Base-by-base conservation (phyloP, 495 filamentous ascomycete species). In the Neurospora sp. region DNA sequence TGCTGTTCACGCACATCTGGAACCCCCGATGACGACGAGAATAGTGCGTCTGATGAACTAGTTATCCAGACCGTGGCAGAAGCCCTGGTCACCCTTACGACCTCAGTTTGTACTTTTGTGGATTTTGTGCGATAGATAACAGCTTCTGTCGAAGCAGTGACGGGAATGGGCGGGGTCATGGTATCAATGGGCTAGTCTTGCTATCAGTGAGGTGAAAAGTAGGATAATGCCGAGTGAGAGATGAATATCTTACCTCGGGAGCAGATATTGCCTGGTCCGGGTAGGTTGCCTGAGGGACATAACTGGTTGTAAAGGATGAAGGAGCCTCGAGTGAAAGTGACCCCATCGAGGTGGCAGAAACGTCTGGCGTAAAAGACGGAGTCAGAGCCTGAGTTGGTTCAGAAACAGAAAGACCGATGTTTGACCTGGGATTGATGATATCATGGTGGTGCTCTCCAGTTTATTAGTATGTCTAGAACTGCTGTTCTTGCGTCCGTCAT, bases 221-320 rank as follows among this genome's bases (percentile, higher is more conserved):
- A 36, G 19, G 34, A 54, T 24, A 24, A 54, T 13, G 21, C 10
- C 7, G n/a, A 28, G 3, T 3, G 54, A 24, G 5, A 42, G 40
- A 42, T 42, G 40, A 19, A 42, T 19, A 43, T 59, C 77, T 71
- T 74, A 80, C 77, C 48, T 77, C 71, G 13, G 39, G 9, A 9
- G 74, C 43, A 5, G 73, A 31, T 1, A 19, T 70, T 39, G 71
- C 37, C 13, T 62, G 6, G 71, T 38, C 31, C 73, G 69, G 2
- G 21, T 24, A 6, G 77, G 71, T 28, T 73, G 73, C 19, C 69
- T 62, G 24, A 31, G 48, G 48, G 1, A 62, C 48, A 62, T 62
- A 8, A 62, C 48, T 62, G 48, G 48, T 62, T 17, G 48, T 28
- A 31, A 31, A 24, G 24, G 11, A 62, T 6, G 13, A 4, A 62